Conservation (phyloP, 345 rosid species). For the Moringa oleifera region DNA sequence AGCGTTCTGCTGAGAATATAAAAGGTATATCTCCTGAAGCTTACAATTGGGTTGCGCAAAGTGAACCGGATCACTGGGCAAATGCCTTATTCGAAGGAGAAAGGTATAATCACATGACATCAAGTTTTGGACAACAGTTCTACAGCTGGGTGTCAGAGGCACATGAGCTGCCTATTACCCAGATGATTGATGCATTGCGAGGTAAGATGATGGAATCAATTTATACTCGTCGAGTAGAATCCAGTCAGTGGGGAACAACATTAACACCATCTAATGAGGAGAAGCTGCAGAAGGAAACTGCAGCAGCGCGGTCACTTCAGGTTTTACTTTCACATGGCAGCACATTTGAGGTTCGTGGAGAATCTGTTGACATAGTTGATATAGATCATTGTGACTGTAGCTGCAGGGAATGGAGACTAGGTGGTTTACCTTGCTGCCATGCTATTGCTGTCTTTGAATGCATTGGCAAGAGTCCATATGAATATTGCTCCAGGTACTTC, state of each 20-base stretch:
- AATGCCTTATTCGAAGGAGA: conserved; percentile 69
- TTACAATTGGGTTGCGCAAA: conserved; percentile 69
- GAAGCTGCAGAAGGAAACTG: conserved; percentile 56
- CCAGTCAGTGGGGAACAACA: conserved; percentile 64
- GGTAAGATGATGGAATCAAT: conserved; percentile 87
- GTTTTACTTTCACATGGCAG: conserved; percentile 44
- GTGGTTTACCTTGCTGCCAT: conserved; percentile 82
- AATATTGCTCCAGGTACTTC: conserved; percentile 69
- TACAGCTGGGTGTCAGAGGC: conserved; percentile 92
- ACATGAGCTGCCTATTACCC: conserved; percentile 88
- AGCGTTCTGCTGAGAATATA: conserved; percentile 51
- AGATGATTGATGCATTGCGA: conserved; percentile 65
- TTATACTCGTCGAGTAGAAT: conserved; percentile 58
- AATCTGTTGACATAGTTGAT: conserved; percentile 50
- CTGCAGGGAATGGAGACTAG: conserved; percentile 74
- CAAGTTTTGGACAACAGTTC: conserved; percentile 70
- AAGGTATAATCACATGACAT: conserved; percentile 68
- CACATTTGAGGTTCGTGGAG: conserved; percentile 69
- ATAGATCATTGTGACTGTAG: conserved; percentile 67
- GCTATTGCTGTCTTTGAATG: conserved; percentile 64
- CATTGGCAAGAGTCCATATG: conserved; percentile 58
- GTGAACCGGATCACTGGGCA: conserved; percentile 93
- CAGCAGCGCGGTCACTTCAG: conserved; percentile 38
- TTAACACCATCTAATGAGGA: conserved; percentile 80
- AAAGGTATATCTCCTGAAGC: conserved; percentile 80